Base-by-base conservation (phyloP, 495 filamentous ascomycete species). In the Cercophora newfieldiana region DNA sequence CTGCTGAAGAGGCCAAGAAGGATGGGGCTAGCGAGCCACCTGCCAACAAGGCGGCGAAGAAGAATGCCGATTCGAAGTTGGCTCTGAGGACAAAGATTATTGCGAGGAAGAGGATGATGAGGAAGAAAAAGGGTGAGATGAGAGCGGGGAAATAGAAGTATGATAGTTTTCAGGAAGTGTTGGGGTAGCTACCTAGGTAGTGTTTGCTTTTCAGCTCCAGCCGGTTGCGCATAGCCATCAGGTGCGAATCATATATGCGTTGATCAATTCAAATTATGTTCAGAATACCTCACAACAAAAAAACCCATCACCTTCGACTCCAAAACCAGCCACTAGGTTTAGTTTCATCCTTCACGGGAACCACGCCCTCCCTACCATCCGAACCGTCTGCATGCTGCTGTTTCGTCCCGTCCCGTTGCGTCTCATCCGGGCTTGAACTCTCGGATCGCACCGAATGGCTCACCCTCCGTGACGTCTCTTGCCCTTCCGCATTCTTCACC, bases 81-180 rank as follows among this genome's bases (percentile, higher is more conserved):
- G 75, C 70, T 1, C 62, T 81, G 57, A 73, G 80, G 64, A 81
- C 81, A 64, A 82, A 80, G 68, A 80, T 84, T 54, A 79, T 84
- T 66, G 77, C 64, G 37, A 72, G 81, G 69, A 84, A 82, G 72
- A 68, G 81, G 69, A 73, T 78, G 75, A 76, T 76, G 70, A 72
- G 78, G 54, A 83, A 83, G 72, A 84, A 84, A 78, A 84, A 84
- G 75, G 78, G 75, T 18, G 66, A 69, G 18, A 67, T 66, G 63
- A 71, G 81, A 65, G 50, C 51, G 1, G 66, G 68, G 26, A 71
- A 72, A 59, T 66, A 70, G 65, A 30, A 48, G n/a, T 7, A 53
- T 24, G 57, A 29, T 24, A 44, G n/a, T 48, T 21, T 7, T 18
- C 30, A 25, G 29, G 22, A 26, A 57, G 30, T 60, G 21, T 53